Evolutionary conservation across 257 asterid genomes (phyloP).

Genomic region (Nicotiana tabacum): DNA sequence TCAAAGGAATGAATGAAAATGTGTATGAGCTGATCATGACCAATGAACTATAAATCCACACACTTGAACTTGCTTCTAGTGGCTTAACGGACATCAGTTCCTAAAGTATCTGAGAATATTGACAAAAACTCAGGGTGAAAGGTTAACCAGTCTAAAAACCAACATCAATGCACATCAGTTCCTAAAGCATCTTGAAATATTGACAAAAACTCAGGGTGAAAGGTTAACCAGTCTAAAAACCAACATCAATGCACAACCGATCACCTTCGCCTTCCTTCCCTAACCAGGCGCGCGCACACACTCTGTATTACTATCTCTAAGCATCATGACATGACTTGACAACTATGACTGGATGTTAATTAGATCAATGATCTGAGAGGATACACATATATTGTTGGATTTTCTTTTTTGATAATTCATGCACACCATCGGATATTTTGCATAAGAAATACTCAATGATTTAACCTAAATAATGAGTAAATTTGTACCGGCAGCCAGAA

Average conservation of each 20-base stretch:
- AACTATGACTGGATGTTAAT: not conserved
- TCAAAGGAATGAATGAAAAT: not conserved
- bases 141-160: not conserved
- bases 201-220: not conserved
- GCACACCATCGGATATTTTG: not conserved
- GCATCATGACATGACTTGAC: not conserved
- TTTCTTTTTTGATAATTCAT: not conserved
- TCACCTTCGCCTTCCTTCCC: not conserved
- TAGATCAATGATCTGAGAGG: constrained; percentile 2
- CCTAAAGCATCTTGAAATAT: not conserved
- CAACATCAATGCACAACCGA: not conserved
- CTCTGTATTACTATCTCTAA: not conserved
- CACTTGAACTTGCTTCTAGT: not conserved
- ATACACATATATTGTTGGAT: not conserved
- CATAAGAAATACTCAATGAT: constrained; percentile 6
- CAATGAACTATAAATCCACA: not conserved
- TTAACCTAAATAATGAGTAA: constrained; percentile 14
- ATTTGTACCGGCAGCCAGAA: constrained; percentile 64
- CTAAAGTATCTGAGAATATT: not conserved
- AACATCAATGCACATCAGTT: not conserved
- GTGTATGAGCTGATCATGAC: not conserved
- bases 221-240: not conserved
- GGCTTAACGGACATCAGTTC: not conserved
- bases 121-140: constrained; percentile 1
- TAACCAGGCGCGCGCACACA: not conserved